These are phyloP conservation scores for Primulina tabacum DNA, from an alignment of 257 asterid genomes.

Conservation along the genomic window DNA sequence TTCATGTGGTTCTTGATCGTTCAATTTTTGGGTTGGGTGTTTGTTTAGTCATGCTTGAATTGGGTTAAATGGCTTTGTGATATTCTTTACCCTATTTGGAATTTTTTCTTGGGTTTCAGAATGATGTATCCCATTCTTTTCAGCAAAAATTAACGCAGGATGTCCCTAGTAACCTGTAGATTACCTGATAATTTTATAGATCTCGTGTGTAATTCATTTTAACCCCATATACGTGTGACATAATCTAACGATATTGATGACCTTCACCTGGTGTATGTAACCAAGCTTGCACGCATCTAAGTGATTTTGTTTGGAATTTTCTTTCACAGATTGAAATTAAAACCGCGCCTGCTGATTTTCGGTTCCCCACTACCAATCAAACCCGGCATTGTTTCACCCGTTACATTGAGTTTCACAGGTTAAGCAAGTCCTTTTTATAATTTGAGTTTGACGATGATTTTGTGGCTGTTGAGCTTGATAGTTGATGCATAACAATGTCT, in stretches of 20 bases:
- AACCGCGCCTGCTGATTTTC: constrained; percentile 95
- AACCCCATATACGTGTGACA: not conserved
- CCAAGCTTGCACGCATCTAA: constrained; percentile 5
- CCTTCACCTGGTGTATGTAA: constrained; percentile 5
- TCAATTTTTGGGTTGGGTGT: not conserved
- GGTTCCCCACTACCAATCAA: constrained; percentile 96
- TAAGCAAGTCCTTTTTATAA: constrained; percentile 1
- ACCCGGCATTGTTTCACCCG: constrained; percentile 95
- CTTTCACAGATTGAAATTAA: constrained; percentile 64
- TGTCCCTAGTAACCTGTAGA: not conserved
- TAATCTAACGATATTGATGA: too few species aligned
- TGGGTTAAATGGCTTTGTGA: not conserved
- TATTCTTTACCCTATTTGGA: not conserved
- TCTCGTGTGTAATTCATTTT: not conserved
- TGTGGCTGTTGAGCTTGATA: not conserved
- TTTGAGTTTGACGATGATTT: constrained; percentile 8
- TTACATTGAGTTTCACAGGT: constrained; percentile 89
- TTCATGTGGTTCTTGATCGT: not conserved
- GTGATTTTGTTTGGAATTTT: constrained; percentile 6
- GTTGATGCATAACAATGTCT: not conserved
- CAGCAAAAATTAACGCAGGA: not conserved
- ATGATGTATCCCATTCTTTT: too few species aligned
- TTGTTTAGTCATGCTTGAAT: not conserved
- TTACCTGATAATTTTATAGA: too few species aligned
- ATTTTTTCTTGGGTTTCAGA: not conserved